Base-by-base conservation (phyloP, 768 basidiomycete genomes). In the Naematelia aurantialba region DNA sequence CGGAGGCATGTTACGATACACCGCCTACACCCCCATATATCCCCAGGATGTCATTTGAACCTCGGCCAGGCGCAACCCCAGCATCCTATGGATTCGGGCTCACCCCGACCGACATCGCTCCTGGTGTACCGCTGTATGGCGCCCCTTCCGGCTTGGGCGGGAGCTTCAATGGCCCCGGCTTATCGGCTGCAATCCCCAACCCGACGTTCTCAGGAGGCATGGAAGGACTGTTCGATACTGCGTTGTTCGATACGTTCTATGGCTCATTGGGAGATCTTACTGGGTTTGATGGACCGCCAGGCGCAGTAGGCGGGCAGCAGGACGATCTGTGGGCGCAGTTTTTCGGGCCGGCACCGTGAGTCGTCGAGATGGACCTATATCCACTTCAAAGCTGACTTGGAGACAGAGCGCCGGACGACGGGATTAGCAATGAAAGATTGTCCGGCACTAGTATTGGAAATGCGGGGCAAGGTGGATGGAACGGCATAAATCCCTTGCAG, bases 291-390 rank as follows among this genome's bases (percentile, higher is more conserved):
- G 34, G 8, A 8, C 34, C 34, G 8, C 34, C 34, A 8, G 34
- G 34, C 17, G 17, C 34, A 17, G 34, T 17, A 8, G 57, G 46
- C 12, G 58, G 51, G 24, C 56, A 46, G 22, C 61, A 60, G 31
- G 59, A 52, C 24, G 66, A 67, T 55, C 42, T 63, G n/a, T 67
- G 66, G 66, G 56, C 62, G 13, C 62, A 63, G 49, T 31, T 67
- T 13, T 63, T 67, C 57, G 44, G 59, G 17, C 54, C 56, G 34
- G 60, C 44, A 21, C 52, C 53, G 66, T 67, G 49, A 56, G 66
- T 66, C 19, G 21, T 26, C n/a, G 17, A 8, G n/a, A n/a, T 17
- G 17, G 34, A 39, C 34, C 17, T 39, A 39, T 17, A 39, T 8
- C 17, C 34, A 8, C 8, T 8, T 17, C 34, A 39, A 39, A 8